Evolutionary conservation across 1,284 basidiomycete genomes (phyloP).

Genomic region (Puccinia hordei): DNA sequence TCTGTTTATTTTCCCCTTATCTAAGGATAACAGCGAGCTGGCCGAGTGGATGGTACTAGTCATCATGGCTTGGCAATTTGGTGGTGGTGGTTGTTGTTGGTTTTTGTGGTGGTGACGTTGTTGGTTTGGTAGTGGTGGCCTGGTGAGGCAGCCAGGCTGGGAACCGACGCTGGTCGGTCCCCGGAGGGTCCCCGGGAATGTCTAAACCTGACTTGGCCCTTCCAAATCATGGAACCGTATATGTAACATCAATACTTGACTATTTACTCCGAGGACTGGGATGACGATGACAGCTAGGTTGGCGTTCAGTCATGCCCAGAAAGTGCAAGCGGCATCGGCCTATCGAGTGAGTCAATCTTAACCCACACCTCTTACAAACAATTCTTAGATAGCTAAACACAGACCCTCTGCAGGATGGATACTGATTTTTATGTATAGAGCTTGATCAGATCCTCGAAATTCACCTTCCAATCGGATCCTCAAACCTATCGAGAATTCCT

Average conservation of each 20-base stretch:
- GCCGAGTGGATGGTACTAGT: conserved; percentile 6
- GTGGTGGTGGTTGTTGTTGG: background rate
- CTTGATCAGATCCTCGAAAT: conserved; percentile 10
- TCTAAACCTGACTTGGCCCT: too few species aligned
- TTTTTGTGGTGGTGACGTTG: too few species aligned
- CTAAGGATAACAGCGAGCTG: background rate
- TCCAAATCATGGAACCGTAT: too few species aligned
- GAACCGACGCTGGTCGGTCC: too few species aligned
- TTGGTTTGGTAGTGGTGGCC: too few species aligned
- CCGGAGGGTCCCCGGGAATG: too few species aligned
- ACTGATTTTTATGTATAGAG: background rate
- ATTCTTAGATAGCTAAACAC: background rate
- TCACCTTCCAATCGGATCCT: background rate
- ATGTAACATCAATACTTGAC: background rate
- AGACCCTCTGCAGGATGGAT: background rate
- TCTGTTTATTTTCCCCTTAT: background rate
- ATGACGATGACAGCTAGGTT: background rate
- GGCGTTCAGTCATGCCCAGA: conserved; percentile 9
- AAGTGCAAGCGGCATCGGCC: conserved; percentile 15
- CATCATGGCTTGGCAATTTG: background rate
- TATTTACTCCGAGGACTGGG: background rate
- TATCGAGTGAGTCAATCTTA: conserved; percentile 12
- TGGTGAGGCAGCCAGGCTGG: too few species aligned
- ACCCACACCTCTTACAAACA: background rate
- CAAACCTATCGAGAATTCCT: conserved; percentile 11